Evolutionary conservation across 495 filamentous ascomycete genomes (phyloP), one percentile per base, ranked within the genome.

Genomic region (Penicillium crystallinum): DNA sequence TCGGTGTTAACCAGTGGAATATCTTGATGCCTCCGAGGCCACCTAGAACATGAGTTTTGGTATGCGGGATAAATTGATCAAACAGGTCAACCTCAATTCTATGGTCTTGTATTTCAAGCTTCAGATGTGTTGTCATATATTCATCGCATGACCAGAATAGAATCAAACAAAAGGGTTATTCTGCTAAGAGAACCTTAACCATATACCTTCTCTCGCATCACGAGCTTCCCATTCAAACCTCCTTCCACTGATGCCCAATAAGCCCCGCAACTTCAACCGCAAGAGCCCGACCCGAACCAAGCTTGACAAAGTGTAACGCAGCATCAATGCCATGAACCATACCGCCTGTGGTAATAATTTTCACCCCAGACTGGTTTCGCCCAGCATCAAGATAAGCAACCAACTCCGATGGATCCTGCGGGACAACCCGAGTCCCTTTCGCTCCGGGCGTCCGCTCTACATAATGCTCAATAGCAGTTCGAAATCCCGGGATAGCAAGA

Each of bases 341-440:
- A 8, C 30, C 18, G 12, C 48, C 48, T 2, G 29, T 15, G 9
- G 48, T 51, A n/a, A 51, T 51, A 6, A 51, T 10, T 42, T 36
- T 51, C 5, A 51, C 48, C 6, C 48, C 48, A 33, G 12, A 25
- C 12, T 42, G 10, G 8, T 51, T 51, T 1, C 30, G 11, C 27
- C 48, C 48, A 15, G 25, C 48, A 43, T 51, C 48, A 23, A 25
- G 10, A 35, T 43, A 51, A 12, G 48, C 6, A 35, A 51, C 38
- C 9, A 21, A 6, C 1, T 41, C 48, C 6, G 25, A 51, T n/a
- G 48, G 12, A 17, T 43, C 7, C 2, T 51, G 37, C 4, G 48
- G 48, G 18, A 51, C 17, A 8, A 51, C n/a, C 10, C 11, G 6
- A 15, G 48, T 42, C 14, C 48, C 38, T 23, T 42, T 35, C 4